Percentiles rank a stretch among this genome's conserved stretches.
Conservation (phyloP, 169 alveolate genomes). For the Plasmodium relictum region DNA sequence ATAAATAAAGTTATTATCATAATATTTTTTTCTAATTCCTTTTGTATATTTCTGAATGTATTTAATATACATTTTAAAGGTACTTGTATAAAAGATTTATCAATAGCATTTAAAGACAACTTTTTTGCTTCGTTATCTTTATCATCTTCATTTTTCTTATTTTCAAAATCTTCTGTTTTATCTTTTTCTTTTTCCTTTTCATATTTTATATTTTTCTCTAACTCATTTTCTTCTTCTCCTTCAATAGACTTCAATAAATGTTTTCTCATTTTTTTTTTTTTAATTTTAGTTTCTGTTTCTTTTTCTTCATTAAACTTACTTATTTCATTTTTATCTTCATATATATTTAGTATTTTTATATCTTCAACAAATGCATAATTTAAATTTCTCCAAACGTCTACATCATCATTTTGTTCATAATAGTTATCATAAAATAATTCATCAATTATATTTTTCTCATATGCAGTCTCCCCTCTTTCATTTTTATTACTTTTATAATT, state of each 20-base stretch:
- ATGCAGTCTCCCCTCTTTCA: neutral
- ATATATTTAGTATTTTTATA: neutral
- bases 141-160: slow-evolving; percentile 4
- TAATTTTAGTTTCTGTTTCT: neutral
- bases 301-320: neutral
- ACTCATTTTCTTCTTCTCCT: neutral
- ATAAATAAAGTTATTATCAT: slow-evolving; percentile 64
- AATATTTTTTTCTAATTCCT: slow-evolving; percentile 56
- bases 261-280: neutral
- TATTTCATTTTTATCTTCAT: neutral
- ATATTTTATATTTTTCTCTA: neutral
- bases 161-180: neutral
- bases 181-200: neutral
- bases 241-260: neutral
- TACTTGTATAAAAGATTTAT: slow-evolving; percentile 55
- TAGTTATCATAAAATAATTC: neutral
- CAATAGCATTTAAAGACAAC: slow-evolving; percentile 32
- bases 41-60: slow-evolving; percentile 58
- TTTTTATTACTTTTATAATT: neutral
- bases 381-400: slow-evolving; percentile 22
- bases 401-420: neutral
- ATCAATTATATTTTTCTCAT: neutral
- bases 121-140: neutral
- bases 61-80: slow-evolving; percentile 55
- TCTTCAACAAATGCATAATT: slow-evolving; percentile 13